These are phyloP conservation scores for Mycena polygramma DNA, from an alignment of 768 basidiomycete genomes.

Conservation along the genomic window DNA sequence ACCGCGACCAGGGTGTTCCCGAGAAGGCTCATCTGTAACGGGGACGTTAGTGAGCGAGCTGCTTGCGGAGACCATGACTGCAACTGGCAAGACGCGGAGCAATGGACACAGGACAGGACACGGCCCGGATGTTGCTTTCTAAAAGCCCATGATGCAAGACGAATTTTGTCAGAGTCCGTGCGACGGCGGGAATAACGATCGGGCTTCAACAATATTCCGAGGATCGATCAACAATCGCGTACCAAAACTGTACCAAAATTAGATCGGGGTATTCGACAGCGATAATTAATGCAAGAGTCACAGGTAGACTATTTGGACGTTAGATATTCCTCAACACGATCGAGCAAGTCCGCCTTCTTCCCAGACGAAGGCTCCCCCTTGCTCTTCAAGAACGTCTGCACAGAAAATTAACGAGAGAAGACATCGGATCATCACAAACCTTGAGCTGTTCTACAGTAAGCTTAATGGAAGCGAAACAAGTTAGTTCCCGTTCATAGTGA, in stretches of 20 bases:
- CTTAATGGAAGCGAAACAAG: constrained; percentile 52
- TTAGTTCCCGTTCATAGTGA: not conserved
- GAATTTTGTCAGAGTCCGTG: too few species aligned
- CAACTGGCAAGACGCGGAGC: constrained; percentile 6
- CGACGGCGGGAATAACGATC: too few species aligned
- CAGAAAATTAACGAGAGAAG: constrained; percentile 9
- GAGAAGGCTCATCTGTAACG: not conserved
- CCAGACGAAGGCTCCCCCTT: constrained; percentile 74
- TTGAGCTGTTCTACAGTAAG: constrained; percentile 85
- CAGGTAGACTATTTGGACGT: constrained; percentile 40
- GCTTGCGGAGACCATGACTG: constrained; percentile 36
- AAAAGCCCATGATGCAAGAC: too few species aligned
- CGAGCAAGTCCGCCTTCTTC: constrained; percentile 79
- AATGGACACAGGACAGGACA: not conserved
- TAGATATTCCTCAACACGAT: constrained; percentile 76
- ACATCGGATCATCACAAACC: constrained; percentile 56
- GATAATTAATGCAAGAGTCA: not conserved
- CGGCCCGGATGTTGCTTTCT: not conserved
- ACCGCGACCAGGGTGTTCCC: constrained; percentile 30
- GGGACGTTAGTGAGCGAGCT: constrained; percentile 37
- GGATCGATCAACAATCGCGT: too few species aligned
- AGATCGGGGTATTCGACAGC: too few species aligned
- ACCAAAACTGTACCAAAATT: too few species aligned
- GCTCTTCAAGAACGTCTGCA: constrained; percentile 65
- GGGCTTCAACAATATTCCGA: too few species aligned